phyloP scores from a whole-genome alignment of 139 green algal genomes.

The Nannochloris sp. region DNA sequence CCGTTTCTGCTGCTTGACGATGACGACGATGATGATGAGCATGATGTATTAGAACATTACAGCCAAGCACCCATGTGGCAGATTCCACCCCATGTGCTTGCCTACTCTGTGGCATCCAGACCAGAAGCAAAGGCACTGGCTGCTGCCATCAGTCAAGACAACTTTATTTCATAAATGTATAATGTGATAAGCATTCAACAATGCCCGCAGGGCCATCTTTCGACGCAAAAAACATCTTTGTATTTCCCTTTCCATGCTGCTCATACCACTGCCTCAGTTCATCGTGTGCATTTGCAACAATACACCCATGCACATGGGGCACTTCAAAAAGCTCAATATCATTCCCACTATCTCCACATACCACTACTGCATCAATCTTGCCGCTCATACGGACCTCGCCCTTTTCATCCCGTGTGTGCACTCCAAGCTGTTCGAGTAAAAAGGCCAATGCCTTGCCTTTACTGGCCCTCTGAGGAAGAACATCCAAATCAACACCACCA shows the following conservation, averaged over 20 bases:
- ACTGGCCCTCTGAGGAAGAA: slow-evolving; percentile 65
- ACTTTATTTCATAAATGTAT: slow-evolving; percentile 22
- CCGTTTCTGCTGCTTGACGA: not conserved
- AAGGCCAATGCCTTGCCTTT: slow-evolving; percentile 82
- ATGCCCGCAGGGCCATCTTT: slow-evolving; percentile 78
- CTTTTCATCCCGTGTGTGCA: not conserved
- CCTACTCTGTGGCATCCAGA: not conserved
- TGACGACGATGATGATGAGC: not conserved
- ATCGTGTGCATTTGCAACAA: slow-evolving; percentile 76
- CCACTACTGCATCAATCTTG: slow-evolving; percentile 51
- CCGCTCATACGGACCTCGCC: slow-evolving; percentile 11
- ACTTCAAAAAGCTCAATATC: slow-evolving; percentile 87
- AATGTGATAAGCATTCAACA: slow-evolving; percentile 68
- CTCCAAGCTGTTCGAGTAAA: slow-evolving; percentile 51
- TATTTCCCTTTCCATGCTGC: slow-evolving; percentile 15
- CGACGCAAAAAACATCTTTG: slow-evolving; percentile 40
- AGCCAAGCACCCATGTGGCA: not conserved
- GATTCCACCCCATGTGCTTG: slow-evolving; percentile 1
- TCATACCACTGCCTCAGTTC: slow-evolving; percentile 71
- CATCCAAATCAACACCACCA: slow-evolving; percentile 74
- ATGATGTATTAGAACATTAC: slow-evolving; percentile 18
- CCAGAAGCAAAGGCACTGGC: not conserved
- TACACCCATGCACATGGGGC: slow-evolving; percentile 59
- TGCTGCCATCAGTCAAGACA: slow-evolving; percentile 36
- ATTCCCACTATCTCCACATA: slow-evolving; percentile 89